A percentile compares a stretch with the other conserved stretches of the same genome.
Evolutionary conservation across 345 rosid species (phyloP).

Genomic region (Viola odorata): DNA sequence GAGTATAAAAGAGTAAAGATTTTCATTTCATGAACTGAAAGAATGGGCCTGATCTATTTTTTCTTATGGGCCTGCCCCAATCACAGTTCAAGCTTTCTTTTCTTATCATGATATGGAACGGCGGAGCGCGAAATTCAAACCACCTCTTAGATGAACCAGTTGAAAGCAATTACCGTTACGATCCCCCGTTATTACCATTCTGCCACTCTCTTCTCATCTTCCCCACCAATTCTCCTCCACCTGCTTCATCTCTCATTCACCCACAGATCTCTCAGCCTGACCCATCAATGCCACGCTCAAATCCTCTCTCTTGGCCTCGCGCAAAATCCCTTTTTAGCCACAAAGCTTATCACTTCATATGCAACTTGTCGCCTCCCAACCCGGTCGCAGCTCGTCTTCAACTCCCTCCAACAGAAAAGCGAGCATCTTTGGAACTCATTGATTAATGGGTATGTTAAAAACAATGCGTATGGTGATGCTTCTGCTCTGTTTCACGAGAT

Average conservation of each 20-base stretch:
- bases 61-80: no score
- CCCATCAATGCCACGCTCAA: constrained; percentile 47
- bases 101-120: no score
- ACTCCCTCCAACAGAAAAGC: constrained; percentile 25
- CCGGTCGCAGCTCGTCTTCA: constrained; percentile 38
- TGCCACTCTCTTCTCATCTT: constrained; percentile 9
- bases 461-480: constrained; percentile 25
- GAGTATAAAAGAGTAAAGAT: no score
- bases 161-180: not conserved
- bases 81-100: no score
- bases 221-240: constrained; percentile 28
- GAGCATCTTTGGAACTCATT: constrained; percentile 48
- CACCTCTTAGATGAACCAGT: no score
- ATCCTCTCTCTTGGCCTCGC: constrained; percentile 28
- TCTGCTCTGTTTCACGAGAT: constrained; percentile 32
- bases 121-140: not conserved
- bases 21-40: no score
- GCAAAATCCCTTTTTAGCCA: constrained; percentile 38
- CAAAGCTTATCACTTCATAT: constrained; percentile 57
- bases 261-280: constrained; percentile 27
- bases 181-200: constrained; percentile 21
- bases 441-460: constrained; percentile 51
- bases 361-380: constrained; percentile 25
- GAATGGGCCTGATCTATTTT: no score
- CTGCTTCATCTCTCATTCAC: constrained; percentile 32